Conservation (phyloP, 768 basidiomycete genomes). For the Hortiboletus flavorubellus region DNA sequence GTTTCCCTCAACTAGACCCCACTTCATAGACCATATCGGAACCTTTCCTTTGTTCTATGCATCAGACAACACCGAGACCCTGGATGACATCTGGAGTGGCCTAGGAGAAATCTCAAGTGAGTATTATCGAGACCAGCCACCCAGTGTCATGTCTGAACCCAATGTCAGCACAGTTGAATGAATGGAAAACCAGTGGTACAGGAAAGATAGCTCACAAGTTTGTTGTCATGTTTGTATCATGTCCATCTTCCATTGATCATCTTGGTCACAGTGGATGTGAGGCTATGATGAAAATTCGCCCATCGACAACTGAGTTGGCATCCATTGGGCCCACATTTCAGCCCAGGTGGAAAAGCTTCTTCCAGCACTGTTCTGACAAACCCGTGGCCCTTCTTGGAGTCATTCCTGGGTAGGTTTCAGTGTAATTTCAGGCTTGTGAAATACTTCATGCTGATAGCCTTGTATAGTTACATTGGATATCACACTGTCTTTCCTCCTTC, state of each 20-base stretch:
- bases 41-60: constrained; percentile 34
- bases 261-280: constrained; percentile 13
- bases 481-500: constrained; percentile 11
- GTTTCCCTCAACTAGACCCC: no score
- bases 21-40: constrained; percentile 29
- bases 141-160: neutral
- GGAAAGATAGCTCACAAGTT: constrained; percentile 56
- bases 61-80: constrained; percentile 34
- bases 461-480: constrained; percentile 24
- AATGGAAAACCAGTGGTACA: constrained; percentile 36
- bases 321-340: no score
- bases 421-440: neutral
- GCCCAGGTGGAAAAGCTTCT: no score
- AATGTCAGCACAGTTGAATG: constrained; percentile 24
- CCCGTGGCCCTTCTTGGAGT: no score
- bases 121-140: constrained; percentile 30
- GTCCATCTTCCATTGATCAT: neutral
- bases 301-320: no score
- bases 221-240: constrained; percentile 4
- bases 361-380: no score
- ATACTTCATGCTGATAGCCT: neutral
- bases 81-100: constrained; percentile 28
- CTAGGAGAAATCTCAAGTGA: constrained; percentile 31
- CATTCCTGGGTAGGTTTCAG: constrained; percentile 35
- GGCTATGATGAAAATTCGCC: constrained; percentile 24